Conservation (phyloP, 345 rosid genomes). For the Eucalyptus sideroxylon region DNA sequence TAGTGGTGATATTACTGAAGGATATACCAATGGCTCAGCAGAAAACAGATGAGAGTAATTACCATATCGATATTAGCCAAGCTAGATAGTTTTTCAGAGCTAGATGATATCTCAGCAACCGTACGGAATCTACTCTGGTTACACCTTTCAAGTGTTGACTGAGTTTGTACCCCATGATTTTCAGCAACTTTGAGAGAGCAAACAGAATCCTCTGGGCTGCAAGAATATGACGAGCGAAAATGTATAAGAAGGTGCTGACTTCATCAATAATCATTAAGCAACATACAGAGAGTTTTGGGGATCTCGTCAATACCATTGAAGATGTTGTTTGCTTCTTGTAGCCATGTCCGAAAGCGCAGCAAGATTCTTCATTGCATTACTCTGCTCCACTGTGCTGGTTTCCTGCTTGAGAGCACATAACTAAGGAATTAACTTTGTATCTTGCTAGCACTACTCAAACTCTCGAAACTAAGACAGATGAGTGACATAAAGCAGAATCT, state of each 20-base stretch:
- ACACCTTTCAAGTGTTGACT: slow-evolving; percentile 36
- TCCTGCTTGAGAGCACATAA: slow-evolving; percentile 28
- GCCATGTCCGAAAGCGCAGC: slow-evolving; percentile 42
- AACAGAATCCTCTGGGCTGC: slow-evolving; percentile 31
- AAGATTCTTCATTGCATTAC: slow-evolving; percentile 25
- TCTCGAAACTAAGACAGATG: not conserved
- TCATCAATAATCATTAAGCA: not conserved
- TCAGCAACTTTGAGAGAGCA: slow-evolving; percentile 27
- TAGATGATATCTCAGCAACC: slow-evolving; percentile 70
- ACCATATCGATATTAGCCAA: slow-evolving; percentile 72
- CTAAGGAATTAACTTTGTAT: not conserved
- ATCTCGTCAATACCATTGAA: slow-evolving; percentile 22
- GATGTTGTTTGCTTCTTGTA: slow-evolving; percentile 35
- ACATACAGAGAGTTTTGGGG: not conserved
- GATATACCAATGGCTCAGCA: not conserved
- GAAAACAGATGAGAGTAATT: slow-evolving; percentile 6
- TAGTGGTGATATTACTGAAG: not conserved
- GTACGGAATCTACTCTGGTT: slow-evolving; percentile 60
- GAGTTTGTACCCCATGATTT: slow-evolving; percentile 15
- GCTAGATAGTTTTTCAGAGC: slow-evolving; percentile 36
- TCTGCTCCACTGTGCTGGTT: slow-evolving; percentile 26
- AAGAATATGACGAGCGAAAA: not conserved
- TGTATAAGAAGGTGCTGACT: not conserved
- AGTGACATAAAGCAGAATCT: not conserved
- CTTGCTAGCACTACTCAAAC: not conserved